Percentiles rank a stretch among this genome's conserved stretches.
phyloP scores from a whole-genome alignment of 768 basidiomycete genomes.

The Piloderma croceum region DNA sequence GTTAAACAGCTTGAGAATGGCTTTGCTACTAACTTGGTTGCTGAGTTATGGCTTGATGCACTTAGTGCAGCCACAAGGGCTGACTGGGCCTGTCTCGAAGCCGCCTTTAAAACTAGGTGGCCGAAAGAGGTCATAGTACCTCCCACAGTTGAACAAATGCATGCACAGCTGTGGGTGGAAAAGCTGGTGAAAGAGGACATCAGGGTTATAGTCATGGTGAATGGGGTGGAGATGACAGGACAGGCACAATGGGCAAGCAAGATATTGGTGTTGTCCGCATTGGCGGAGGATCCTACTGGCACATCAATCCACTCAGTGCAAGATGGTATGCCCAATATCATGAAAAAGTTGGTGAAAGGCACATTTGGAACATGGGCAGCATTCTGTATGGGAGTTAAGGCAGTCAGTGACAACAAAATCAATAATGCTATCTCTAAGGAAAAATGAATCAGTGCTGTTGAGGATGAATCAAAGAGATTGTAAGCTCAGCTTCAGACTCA shows the following conservation, averaged over 20 bases:
- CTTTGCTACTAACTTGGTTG: background rate
- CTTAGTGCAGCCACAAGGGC: background rate
- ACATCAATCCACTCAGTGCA: conserved; percentile 9
- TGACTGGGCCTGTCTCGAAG: background rate
- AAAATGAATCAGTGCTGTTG: background rate
- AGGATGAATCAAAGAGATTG: background rate
- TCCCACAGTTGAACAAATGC: background rate
- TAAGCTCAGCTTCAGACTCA: background rate
- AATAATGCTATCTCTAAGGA: background rate
- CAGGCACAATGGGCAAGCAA: conserved; percentile 22
- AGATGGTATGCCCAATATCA: conserved; percentile 2
- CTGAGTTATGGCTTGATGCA: background rate
- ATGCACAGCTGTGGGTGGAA: conserved; percentile 9
- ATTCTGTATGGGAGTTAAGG: background rate
- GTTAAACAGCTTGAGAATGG: no score
- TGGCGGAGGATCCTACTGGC: conserved; percentile 10
- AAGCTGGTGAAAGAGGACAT: conserved; percentile 10
- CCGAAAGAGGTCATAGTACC: background rate
- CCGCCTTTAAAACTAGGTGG: background rate
- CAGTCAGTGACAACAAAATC: background rate
- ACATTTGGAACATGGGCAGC: background rate
- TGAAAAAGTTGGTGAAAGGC: background rate
- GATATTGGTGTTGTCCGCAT: conserved; percentile 10
- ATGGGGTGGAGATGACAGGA: conserved; percentile 14
- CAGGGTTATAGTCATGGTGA: conserved; percentile 12